phyloP scores from a whole-genome alignment of 306 rosid species.

The Alnus glutinosa region DNA sequence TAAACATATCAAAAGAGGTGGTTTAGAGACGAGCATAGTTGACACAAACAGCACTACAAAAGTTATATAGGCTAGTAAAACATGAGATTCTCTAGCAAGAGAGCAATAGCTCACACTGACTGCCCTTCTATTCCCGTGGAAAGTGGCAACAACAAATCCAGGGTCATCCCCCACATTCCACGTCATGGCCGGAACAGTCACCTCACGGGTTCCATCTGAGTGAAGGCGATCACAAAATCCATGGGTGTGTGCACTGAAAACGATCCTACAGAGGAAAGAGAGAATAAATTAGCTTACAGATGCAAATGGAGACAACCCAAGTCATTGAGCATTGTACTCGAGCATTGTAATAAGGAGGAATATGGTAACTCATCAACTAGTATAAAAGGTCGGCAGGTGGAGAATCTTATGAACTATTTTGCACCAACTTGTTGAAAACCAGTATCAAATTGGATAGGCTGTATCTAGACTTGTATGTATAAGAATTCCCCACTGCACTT shows the following conservation, averaged over 20 bases:
- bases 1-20: conserved; percentile 21
- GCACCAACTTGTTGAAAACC: background rate
- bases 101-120: conserved; percentile 63
- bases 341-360: background rate
- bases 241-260: conserved; percentile 60
- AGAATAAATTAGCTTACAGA: conserved; percentile 10
- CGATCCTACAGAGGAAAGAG: conserved; percentile 44
- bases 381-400: background rate
- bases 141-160: conserved; percentile 66
- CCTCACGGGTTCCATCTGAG: conserved; percentile 59
- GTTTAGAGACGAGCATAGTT: conserved; percentile 17
- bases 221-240: conserved; percentile 46
- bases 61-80: conserved; percentile 39
- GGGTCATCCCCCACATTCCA: conserved; percentile 74
- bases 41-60: conserved; percentile 32
- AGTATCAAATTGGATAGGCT: background rate
- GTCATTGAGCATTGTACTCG: background rate
- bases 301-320: conserved; percentile 3
- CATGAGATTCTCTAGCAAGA: conserved; percentile 63
- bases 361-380: background rate
- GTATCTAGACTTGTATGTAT: background rate
- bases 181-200: conserved; percentile 67
- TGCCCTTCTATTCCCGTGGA: conserved; percentile 47
- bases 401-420: background rate
- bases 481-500: background rate